phyloP scores from a whole-genome alignment of 1,284 basidiomycete genomes.

The Puccinia polysora region DNA sequence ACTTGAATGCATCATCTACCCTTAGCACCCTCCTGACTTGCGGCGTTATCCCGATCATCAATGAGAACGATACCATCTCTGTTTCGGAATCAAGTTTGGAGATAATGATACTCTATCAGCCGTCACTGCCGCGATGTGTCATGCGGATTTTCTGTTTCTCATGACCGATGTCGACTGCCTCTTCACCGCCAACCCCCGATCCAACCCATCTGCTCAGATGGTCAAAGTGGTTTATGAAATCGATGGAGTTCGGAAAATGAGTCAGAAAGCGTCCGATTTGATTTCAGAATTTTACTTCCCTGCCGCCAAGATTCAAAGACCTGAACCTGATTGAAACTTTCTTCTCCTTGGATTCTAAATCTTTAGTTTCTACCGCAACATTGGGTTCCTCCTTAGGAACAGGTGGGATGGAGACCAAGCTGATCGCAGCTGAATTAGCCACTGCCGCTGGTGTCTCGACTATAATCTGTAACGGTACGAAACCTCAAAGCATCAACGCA shows the following conservation, averaged over 20 bases:
- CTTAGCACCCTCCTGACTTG: constrained; percentile 78
- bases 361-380: constrained; percentile 77
- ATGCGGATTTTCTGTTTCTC: constrained; percentile 93
- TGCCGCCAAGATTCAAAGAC: background rate
- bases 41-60: constrained; percentile 89
- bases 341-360: constrained; percentile 10
- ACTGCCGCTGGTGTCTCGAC: constrained; percentile 94
- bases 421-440: constrained; percentile 95
- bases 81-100: constrained; percentile 88
- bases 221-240: constrained; percentile 81
- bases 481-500: constrained; percentile 14
- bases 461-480: constrained; percentile 65
- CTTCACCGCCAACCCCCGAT: constrained; percentile 90
- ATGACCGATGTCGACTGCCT: constrained; percentile 95
- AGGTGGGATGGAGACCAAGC: constrained; percentile 98
- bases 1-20: constrained; percentile 89
- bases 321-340: background rate
- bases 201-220: constrained; percentile 73
- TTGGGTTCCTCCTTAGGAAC: constrained; percentile 89
- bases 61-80: constrained; percentile 85
- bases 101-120: constrained; percentile 98
- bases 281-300: background rate
- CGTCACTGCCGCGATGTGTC: constrained; percentile 92
- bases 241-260: constrained; percentile 71
- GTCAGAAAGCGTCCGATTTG: constrained; percentile 55